phyloP scores from a whole-genome alignment of 495 filamentous ascomycete genomes.

The Trichoderma asperelloides region DNA sequence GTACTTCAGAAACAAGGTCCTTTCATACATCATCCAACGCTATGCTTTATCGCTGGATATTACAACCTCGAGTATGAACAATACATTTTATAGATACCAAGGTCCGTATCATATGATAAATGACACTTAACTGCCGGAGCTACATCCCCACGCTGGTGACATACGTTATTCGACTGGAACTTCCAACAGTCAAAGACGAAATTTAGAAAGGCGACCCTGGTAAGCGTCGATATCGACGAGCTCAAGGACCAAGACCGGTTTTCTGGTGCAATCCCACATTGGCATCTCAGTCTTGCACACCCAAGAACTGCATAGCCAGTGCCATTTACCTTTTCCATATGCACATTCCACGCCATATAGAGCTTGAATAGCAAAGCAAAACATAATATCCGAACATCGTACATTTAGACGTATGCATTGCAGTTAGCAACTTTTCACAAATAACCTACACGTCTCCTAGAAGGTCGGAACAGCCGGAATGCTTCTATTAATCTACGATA shows the following conservation, averaged over 20 bases:
- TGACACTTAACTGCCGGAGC: not conserved
- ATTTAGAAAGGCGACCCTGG: not conserved
- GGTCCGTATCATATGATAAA: not conserved
- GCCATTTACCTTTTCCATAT: not conserved
- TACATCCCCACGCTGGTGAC: not conserved
- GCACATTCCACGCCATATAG: not conserved
- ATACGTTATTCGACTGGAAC: not conserved
- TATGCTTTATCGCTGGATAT: no score
- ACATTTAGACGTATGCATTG: no score
- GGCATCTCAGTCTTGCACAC: not conserved
- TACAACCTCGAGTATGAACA: no score
- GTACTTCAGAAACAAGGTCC: no score
- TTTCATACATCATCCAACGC: no score
- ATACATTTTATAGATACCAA: no score
- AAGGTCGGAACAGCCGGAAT: no score
- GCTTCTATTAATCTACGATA: no score
- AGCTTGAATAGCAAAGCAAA: no score
- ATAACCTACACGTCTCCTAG: no score
- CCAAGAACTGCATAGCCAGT: not conserved
- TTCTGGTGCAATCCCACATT: constrained; percentile 2
- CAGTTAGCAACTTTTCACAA: no score
- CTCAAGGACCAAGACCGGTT: not conserved
- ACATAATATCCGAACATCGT: no score
- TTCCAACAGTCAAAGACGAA: not conserved
- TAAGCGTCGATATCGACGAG: constrained; percentile 1